These are phyloP conservation scores for Raphanus raphanistrum DNA, from an alignment of 345 rosid genomes.

Conservation along the genomic window DNA sequence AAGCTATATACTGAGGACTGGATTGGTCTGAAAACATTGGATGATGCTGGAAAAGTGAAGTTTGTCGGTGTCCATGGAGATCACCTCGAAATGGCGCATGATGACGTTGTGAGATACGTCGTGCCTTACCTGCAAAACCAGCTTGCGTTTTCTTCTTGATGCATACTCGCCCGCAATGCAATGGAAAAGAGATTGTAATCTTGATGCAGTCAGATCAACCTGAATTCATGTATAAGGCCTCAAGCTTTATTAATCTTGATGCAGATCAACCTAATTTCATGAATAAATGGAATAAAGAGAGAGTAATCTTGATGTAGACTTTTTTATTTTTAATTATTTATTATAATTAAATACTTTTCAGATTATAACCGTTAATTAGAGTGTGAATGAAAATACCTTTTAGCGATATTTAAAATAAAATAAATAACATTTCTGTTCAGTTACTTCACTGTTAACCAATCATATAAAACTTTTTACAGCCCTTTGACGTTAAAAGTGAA, in stretches of 20 bases:
- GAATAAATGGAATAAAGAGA: no score
- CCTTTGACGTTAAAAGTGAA: no score
- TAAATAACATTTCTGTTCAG: no score
- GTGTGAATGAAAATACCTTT: no score
- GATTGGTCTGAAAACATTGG: constrained; percentile 74
- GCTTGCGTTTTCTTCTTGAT: constrained; percentile 3
- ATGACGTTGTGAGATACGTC: constrained; percentile 56
- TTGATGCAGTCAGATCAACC: no score
- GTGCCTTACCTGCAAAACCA: constrained; percentile 56
- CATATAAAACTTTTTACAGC: no score
- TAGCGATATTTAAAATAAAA: no score
- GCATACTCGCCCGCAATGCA: not conserved
- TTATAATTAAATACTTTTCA: not conserved
- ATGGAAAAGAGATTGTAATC: no score
- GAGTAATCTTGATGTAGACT: no score
- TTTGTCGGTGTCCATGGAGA: constrained; percentile 68
- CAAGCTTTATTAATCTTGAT: not conserved
- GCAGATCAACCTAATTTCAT: not conserved
- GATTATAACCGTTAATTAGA: not conserved
- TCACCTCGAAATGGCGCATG: constrained; percentile 61
- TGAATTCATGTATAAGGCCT: no score
- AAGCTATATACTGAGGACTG: constrained; percentile 80
- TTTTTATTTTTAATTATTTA: no score
- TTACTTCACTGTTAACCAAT: no score
- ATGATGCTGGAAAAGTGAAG: constrained; percentile 70